These are phyloP conservation scores for Cantharellus cinnabarinus DNA, from an alignment of 768 basidiomycete species.

Conservation along the genomic window DNA sequence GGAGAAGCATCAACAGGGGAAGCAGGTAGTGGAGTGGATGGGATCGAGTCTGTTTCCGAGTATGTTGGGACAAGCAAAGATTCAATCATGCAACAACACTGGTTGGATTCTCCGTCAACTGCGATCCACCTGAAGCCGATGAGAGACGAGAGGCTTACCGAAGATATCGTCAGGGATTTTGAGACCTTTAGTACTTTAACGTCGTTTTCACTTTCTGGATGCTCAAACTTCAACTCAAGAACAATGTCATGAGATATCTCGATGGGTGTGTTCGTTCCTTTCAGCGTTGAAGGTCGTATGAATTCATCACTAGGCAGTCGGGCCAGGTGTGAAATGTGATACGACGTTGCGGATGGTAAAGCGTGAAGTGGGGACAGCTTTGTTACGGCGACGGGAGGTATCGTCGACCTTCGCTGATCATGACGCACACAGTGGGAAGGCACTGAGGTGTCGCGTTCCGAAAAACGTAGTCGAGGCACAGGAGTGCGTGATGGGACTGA, in stretches of 20 bases:
- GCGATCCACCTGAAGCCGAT: not conserved
- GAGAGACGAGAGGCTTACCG: not conserved
- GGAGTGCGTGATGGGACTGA: not conserved
- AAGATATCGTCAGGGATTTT: not conserved
- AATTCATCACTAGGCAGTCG: slow-evolving; percentile 10
- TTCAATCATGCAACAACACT: slow-evolving; percentile 1
- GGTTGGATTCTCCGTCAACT: not conserved
- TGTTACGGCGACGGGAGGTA: not conserved
- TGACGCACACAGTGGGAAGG: not conserved
- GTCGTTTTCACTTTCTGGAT: not conserved
- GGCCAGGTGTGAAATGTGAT: slow-evolving; percentile 8
- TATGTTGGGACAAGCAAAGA: not conserved
- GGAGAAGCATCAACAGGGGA: no score
- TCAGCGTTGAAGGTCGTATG: slow-evolving; percentile 9
- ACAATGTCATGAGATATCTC: slow-evolving; percentile 3
- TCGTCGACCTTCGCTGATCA: no score
- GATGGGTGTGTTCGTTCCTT: slow-evolving; percentile 7
- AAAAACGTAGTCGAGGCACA: not conserved
- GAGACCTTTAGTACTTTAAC: not conserved
- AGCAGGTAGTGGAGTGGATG: no score
- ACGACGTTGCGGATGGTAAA: slow-evolving; percentile 5
- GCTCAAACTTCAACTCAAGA: not conserved
- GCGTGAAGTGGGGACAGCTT: not conserved
- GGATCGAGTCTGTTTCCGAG: not conserved
- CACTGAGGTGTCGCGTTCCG: not conserved